A percentile compares a stretch with the other conserved stretches of the same genome.
Evolutionary conservation across 495 filamentous ascomycete genomes (phyloP).

Genomic region (Annulohypoxylon stygium): DNA sequence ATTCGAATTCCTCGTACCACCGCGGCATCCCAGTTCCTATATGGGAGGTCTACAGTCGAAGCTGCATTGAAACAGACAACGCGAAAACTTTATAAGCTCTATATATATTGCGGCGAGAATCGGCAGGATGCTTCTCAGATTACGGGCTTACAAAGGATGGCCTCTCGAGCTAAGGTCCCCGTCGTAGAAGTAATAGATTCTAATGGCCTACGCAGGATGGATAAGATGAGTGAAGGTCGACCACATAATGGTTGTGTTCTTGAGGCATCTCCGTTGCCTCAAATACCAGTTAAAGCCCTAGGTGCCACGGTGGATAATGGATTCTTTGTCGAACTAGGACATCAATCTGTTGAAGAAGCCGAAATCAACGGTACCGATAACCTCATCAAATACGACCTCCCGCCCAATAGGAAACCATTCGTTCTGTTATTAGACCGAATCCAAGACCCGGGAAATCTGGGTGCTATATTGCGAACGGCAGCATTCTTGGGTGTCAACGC

Average conservation of each 20-base stretch:
- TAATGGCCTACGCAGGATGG: slow-evolving; percentile 72
- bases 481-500: slow-evolving; percentile 88
- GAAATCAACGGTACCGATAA: slow-evolving; percentile 73
- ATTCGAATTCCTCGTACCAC: slow-evolving; percentile 82
- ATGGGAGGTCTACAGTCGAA: slow-evolving; percentile 83
- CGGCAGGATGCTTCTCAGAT: slow-evolving; percentile 57
- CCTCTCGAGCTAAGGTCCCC: slow-evolving; percentile 66
- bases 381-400: slow-evolving; percentile 57
- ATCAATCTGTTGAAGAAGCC: slow-evolving; percentile 80
- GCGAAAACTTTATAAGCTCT: slow-evolving; percentile 86
- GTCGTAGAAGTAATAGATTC: slow-evolving; percentile 62
- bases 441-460: slow-evolving; percentile 88
- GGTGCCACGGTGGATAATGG: slow-evolving; percentile 58
- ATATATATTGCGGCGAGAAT: slow-evolving; percentile 74
- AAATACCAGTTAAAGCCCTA: slow-evolving; percentile 74
- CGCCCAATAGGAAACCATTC: slow-evolving; percentile 73
- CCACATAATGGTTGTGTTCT: slow-evolving; percentile 94
- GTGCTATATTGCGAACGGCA: slow-evolving; percentile 86
- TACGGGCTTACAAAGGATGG: slow-evolving; percentile 67
- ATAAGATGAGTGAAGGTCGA: slow-evolving; percentile 84
- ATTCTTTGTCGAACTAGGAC: slow-evolving; percentile 71
- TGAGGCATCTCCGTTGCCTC: slow-evolving; percentile 85
- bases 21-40: slow-evolving; percentile 90
- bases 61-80: slow-evolving; percentile 78
- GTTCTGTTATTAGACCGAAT: slow-evolving; percentile 87